Evolutionary conservation across 2,329 filamentous ascomycete species (phyloP), one percentile per base, ranked within the genome.

Genomic region (Cladosporium sp.): DNA sequence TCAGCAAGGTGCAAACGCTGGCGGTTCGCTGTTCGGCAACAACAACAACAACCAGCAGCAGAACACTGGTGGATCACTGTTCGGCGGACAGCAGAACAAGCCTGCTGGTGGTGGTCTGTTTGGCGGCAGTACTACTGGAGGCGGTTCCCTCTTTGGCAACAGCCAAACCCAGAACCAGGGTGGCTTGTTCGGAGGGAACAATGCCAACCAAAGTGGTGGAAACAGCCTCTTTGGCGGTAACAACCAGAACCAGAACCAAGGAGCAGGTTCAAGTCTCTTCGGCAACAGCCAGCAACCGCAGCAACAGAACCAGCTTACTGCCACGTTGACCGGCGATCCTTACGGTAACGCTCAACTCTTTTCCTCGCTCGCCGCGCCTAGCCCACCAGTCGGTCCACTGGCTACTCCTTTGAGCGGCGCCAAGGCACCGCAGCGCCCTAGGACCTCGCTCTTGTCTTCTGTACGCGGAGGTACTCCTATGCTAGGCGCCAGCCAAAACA

Each of bases 261-360:
- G 50, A 7, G 78, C 79, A 66, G 75, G 73, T 67, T 78, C 76
- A 67, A 81, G 83, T 71, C 69, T 88, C 28, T 87, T 88, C 69
- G 85, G 86, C n/a, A 65, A 57, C 57, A 70, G 83, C 69, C 81
- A 82, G 65, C 81, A 85, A 67, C 82, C 84, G 68, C 77, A 75
- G 26, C 80, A 83, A 69, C 80, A 80, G 57, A 85, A 85, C 18
- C 88, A 91, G 73, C 78, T 83, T 57, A 77, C 81, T 53, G 79
- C 81, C 61, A 78, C 79, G 21, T 81, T 97, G 66, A 92, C 90
- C 37, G 89, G 93, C 5, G 95, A 92, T 67, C 94, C 96, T 0
- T 99, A 96, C 74, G 95, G 95, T 49, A 93, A 91, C 62, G 87
- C 91, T 55, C 92, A 92, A 1, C 85, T 99, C 23, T 98, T 98